These are phyloP conservation scores for Neoarthrinium moseri DNA, from an alignment of 2,329 filamentous ascomycete genomes.

Conservation along the genomic window DNA sequence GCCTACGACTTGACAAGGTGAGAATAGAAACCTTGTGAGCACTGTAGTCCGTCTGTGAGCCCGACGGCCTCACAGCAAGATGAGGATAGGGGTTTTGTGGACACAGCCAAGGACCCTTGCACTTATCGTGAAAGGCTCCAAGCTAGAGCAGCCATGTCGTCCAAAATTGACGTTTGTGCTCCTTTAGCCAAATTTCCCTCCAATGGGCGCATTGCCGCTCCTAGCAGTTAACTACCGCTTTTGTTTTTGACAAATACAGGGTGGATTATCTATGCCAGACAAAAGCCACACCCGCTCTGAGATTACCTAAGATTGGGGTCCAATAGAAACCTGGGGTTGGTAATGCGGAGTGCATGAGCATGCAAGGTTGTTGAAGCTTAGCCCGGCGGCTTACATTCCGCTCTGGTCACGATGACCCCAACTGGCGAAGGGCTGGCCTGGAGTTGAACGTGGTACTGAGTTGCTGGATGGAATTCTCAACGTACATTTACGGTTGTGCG, in stretches of 20 bases:
- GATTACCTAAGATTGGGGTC: not conserved
- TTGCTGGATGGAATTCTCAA: not conserved
- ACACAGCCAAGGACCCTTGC: no score
- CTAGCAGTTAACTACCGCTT: not conserved
- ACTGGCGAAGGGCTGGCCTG: no score
- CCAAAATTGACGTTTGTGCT: not conserved
- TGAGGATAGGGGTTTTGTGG: no score
- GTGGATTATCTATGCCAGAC: not conserved
- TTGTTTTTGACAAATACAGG: not conserved
- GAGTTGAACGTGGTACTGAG: no score
- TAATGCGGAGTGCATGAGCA: conserved; percentile 5
- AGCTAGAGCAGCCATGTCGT: not conserved
- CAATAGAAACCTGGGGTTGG: not conserved
- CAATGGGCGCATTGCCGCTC: not conserved
- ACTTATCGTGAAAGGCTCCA: no score
- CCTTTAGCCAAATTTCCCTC: conserved; percentile 3
- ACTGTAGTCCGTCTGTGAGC: no score
- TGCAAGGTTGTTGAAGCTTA: not conserved
- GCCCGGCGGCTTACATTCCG: not conserved
- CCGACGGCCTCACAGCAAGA: no score
- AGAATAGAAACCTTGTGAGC: no score
- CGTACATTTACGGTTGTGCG: no score
- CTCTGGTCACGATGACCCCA: not conserved
- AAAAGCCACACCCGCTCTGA: not conserved
- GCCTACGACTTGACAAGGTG: no score